Percentiles rank a stretch among this genome's conserved stretches.
These are phyloP conservation scores for Aspergillus bertholletiae DNA, from an alignment of 495 filamentous ascomycete genomes.

Conservation along the genomic window DNA sequence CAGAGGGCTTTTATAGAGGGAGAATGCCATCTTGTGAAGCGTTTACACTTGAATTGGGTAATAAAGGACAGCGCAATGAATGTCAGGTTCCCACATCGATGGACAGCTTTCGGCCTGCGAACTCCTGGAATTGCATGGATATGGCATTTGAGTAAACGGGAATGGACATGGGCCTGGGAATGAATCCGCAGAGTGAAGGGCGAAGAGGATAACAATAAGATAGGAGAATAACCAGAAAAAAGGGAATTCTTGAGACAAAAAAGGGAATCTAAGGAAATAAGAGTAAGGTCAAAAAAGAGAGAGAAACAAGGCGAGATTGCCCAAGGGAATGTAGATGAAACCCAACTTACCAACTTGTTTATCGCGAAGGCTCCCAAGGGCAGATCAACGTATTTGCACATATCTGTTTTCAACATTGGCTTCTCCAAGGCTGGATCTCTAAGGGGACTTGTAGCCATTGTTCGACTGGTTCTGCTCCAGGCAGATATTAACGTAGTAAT, in stretches of 20 bases:
- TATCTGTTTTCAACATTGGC: slow-evolving; percentile 18
- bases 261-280: not conserved
- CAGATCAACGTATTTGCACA: slow-evolving; percentile 26
- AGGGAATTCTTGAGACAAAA: not conserved
- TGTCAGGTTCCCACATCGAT: slow-evolving; percentile 18
- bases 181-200: not conserved
- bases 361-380: slow-evolving; percentile 22
- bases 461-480: not conserved
- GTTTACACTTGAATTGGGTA: not conserved
- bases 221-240: not conserved
- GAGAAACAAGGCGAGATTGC: not conserved
- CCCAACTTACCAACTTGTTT: slow-evolving; percentile 23
- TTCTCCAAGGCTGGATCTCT: slow-evolving; percentile 22
- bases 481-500: too few species aligned
- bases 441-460: slow-evolving; percentile 4
- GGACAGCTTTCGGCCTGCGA: slow-evolving; percentile 10
- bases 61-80: slow-evolving; percentile 13
- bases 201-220: not conserved
- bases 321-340: slow-evolving; percentile 1
- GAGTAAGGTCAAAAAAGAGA: not conserved
- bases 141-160: slow-evolving; percentile 11
- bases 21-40: slow-evolving; percentile 14
- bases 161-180: slow-evolving; percentile 1
- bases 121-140: slow-evolving; percentile 7
- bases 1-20: slow-evolving; percentile 6